These are phyloP conservation scores for Cryptosporidium meleagridis DNA, from an alignment of 169 alveolate species.

Conservation along the genomic window DNA sequence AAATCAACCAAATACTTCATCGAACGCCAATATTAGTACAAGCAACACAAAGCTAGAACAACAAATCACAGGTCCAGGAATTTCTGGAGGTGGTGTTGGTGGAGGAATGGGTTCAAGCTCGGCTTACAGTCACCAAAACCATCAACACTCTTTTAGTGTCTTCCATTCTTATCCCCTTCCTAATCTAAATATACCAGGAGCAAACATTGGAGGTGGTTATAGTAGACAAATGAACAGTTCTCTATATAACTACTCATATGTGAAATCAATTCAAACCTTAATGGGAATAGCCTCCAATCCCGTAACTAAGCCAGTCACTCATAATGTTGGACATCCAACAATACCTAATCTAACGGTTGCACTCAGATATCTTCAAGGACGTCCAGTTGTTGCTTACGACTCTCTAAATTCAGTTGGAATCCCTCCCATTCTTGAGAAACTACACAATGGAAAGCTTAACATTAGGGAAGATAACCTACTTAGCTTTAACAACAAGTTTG, in stretches of 20 bases:
- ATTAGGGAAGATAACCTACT: constrained; percentile 51
- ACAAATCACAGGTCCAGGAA: neutral
- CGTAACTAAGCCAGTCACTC: constrained; percentile 49
- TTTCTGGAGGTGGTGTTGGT: neutral
- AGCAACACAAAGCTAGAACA: neutral
- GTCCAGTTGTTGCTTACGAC: constrained; percentile 71
- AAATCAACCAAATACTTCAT: neutral
- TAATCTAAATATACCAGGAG: neutral
- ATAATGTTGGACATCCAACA: constrained; percentile 35
- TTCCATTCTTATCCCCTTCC: constrained; percentile 60
- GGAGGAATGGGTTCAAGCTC: neutral
- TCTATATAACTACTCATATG: constrained; percentile 38
- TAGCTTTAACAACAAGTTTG: constrained; percentile 46
- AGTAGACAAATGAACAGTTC: neutral
- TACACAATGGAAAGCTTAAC: constrained; percentile 30
- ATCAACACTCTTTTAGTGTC: constrained; percentile 36
- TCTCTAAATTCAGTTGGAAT: constrained; percentile 59
- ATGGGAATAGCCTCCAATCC: constrained; percentile 74
- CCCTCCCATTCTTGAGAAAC: constrained; percentile 47
- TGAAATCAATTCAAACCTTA: constrained; percentile 52
- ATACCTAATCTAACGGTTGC: constrained; percentile 66
- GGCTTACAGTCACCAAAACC: neutral
- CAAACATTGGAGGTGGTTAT: neutral
- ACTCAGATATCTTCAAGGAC: constrained; percentile 64
- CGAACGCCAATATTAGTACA: neutral